Evolutionary conservation across 192 early-diverging fungal species (phyloP).

Genomic region (Funneliformis geosporum): DNA sequence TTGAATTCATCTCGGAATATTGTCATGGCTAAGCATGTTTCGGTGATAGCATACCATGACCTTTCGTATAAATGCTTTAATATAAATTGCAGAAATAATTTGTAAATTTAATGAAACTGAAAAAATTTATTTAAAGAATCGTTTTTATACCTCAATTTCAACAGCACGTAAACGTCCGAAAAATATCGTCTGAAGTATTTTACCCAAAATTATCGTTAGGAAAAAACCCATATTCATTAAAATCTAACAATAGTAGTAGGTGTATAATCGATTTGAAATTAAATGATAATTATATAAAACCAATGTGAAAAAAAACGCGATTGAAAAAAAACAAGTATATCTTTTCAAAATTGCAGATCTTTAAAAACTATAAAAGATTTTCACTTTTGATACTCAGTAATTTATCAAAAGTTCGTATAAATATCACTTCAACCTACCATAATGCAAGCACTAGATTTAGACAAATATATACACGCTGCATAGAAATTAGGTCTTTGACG

Average conservation of each 20-base stretch:
- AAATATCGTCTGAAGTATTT: slow-evolving; percentile 75
- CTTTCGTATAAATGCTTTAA: slow-evolving; percentile 91
- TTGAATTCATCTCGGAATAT: slow-evolving; percentile 96
- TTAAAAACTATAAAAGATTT: too few relatives aligned
- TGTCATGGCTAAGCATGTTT: slow-evolving; percentile 95
- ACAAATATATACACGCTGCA: slow-evolving; percentile 85
- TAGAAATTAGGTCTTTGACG: slow-evolving; percentile 82
- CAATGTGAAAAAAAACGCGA: too few relatives aligned
- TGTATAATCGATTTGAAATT: background rate
- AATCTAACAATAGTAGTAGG: slow-evolving; percentile 48
- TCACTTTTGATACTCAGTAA: too few relatives aligned
- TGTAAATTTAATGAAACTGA: background rate
- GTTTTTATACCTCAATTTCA: slow-evolving; percentile 86
- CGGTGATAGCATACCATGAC: slow-evolving; percentile 96
- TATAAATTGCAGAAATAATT: slow-evolving; percentile 21
- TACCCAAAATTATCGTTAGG: slow-evolving; percentile 77
- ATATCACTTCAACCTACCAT: slow-evolving; percentile 71
- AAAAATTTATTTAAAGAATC: slow-evolving; percentile 11
- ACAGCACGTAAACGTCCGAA: slow-evolving; percentile 90
- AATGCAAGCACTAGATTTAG: slow-evolving; percentile 83
- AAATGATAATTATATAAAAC: background rate
- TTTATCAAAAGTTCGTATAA: too few relatives aligned
- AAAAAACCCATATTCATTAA: slow-evolving; percentile 80
- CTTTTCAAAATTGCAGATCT: background rate
- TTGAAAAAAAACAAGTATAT: too few relatives aligned